Evolutionary conservation across 768 basidiomycete genomes (phyloP), one percentile per base, ranked within the genome.

Genomic region (Macrolepiota fuliginosa): DNA sequence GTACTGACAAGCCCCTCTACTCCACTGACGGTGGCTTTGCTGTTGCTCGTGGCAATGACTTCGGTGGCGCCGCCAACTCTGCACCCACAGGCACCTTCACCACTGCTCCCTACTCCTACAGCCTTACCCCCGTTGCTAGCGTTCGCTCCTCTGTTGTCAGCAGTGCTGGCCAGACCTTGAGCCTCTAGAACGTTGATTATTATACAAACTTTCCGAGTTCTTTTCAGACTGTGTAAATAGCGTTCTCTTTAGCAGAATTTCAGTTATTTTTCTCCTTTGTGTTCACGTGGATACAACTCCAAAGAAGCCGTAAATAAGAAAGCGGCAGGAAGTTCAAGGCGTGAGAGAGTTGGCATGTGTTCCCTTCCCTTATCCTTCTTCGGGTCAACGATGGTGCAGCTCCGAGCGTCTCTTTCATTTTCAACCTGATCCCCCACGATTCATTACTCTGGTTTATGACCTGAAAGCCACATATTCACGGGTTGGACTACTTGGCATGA

Each of bases 1-100:
- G 73, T 50, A 73, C 73, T 40, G 66, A 71, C 63, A 74, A 79
- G 69, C 74, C 79, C 17, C 59, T 80, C 52, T 80, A 78, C 67
- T 64, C 73, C 13, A 79, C 78, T 52, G 75, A 79, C 55, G 73
- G 61, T 4, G 79, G 79, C 10, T 81, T 71, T 54, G 79, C 76
- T 54, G 76, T 77, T 37, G 76, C 76, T 25, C 67, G 56, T 36
- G 78, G 76, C 13, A 71, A 71, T 46, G 70, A 71, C 62, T 70
- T 71, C 35, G 70, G 70, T 11, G 71, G 71, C 49, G 69, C 63
- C 17, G 22, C 63, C n/a, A 71, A 72, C 68, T 68, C 69, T 37
- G 74, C 72, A n/a, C 70, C 70, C 12, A 57, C 61, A 47, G 73
- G 73, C 36, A 69, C 63, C 60, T 74, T 75, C 69, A 71, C 65